Base-by-base conservation (phyloP, 305 asterid genomes). In the Fraxinus latifolia region DNA sequence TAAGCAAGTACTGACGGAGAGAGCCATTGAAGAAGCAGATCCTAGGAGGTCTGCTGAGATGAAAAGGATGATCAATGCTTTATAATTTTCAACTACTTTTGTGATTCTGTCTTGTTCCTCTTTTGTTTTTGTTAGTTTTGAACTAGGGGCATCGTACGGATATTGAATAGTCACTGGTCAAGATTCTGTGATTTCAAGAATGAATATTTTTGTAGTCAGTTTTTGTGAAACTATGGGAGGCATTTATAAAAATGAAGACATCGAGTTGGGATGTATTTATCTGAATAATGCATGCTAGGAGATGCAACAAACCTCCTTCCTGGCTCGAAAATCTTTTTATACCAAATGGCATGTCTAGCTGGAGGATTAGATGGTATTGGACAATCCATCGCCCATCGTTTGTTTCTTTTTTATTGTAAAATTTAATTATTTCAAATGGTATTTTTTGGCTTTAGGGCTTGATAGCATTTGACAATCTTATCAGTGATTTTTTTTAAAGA, bases 11-110 rank as follows among this genome's bases (percentile, higher is more conserved):
- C 90, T 94, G n/a, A 96, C 97, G 0, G 97, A 95, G 91, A 91
- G 99, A 90, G 97, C 98, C 27, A 91, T 96, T 50, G 97, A 87
- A 31, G 99, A 96, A 85, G 80, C 97, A 4, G 99, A 96, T 85
- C 94, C 95, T 19, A 87, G 97, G 87, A 90, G 99, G 85, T 93
- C 98, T n/a, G 85, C 92, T 39, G 97, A 94, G 91, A 93, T 96
- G 98, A 96, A 91, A 88, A 92, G 94, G 87, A 90, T 94, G 99
- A 87, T 96, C 88, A 96, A 96, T 82, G 33, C 85, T 74, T 73
- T 89, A 31, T 89, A 58, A 50, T n/a, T 55, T 32, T 44, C 78
- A 3, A 25, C 33, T 7, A 23, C 72, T 21, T 3, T 25, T 7
- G 68, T 5, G 29, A 19, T 58, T 58, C 27, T 58, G 68, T 6